Percentiles rank a stretch among this genome's conserved stretches.
These are phyloP conservation scores for Fusarium dlaminii DNA, from an alignment of 2,329 filamentous ascomycete genomes.

Conservation along the genomic window DNA sequence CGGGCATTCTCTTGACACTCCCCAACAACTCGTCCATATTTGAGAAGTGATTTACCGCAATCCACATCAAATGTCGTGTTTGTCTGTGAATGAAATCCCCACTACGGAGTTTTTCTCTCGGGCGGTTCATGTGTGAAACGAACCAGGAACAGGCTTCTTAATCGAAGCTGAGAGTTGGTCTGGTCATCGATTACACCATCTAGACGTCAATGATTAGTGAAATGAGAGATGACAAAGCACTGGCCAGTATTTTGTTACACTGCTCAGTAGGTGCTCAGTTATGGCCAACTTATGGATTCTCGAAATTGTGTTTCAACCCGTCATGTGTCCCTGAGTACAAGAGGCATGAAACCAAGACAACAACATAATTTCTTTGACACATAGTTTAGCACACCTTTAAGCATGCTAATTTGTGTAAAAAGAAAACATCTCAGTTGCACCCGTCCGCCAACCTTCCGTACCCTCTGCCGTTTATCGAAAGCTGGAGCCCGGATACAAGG, in stretches of 20 bases:
- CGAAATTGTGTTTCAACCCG: not conserved
- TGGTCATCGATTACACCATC: not conserved
- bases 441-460: conserved; percentile 1
- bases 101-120: not conserved
- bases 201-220: not conserved
- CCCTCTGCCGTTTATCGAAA: conserved; percentile 17
- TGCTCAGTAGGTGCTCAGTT: too few relatives aligned
- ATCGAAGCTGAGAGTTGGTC: not conserved
- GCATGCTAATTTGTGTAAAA: not conserved
- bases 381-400: not conserved
- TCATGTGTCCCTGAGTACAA: not conserved
- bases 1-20: conserved; percentile 2
- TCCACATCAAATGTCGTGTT: not conserved
- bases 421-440: not conserved
- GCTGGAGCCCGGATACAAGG: conserved; percentile 25
- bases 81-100: not conserved
- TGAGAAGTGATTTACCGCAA: conserved; percentile 1
- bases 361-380: not conserved
- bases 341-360: not conserved
- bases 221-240: not conserved
- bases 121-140: conserved; percentile 3
- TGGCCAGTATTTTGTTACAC: not conserved
- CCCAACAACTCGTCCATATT: not conserved
- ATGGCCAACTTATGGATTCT: not conserved
- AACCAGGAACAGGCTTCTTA: conserved; percentile 4